Base-by-base conservation (phyloP, 352 stramenopile genomes). In the Phytophthora europaea region DNA sequence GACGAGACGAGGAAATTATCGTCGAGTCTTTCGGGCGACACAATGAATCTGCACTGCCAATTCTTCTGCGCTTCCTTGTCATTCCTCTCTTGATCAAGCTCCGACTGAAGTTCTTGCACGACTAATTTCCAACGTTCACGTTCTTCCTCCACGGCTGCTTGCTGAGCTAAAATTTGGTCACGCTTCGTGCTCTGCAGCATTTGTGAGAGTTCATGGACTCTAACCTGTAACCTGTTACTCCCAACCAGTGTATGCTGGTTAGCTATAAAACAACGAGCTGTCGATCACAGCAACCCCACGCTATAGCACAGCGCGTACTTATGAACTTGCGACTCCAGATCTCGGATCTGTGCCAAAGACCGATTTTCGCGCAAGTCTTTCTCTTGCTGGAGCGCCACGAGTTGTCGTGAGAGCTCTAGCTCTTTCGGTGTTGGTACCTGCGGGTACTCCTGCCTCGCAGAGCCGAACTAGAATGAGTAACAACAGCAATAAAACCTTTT, bases 361-460 rank as follows among this genome's bases (percentile, higher is more conserved):
- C 87, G 87, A 65, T 73, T 72, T 75, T 93, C 88, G 20, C 88
- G 75, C 33, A 77, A 74, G 61, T 93, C 80, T 72, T 90, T 89
- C 34, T 93, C 85, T 61, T 92, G 82, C 63, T 93, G 85, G 31
- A 93, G 63, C 2, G 79, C 78, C 6, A 93, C 72, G 6, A 94
- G 77, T 48, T 93, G 84, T 2, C 84, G 80, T 26, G 85, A 92
- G 2, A 94, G 73, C 58, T 90, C 85, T 22, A 92, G 70, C 61
- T 93, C 88, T 33, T 94, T 91, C 9, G 85, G 85, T 20, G 88
- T 94, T 38, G 88, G 85, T 4, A 94, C 85, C 7, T 82, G 70
- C 18, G 88, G 85, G 40, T 94, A 94, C 55, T 85, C 80, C 87
- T 94, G 60, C 16, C 7, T 54, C 36, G 20, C n/a, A 18, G 36